Evolutionary conservation across 106 monocot species (phyloP), one percentile per base, ranked within the genome.

Genomic region (Hemerocallis citrina): DNA sequence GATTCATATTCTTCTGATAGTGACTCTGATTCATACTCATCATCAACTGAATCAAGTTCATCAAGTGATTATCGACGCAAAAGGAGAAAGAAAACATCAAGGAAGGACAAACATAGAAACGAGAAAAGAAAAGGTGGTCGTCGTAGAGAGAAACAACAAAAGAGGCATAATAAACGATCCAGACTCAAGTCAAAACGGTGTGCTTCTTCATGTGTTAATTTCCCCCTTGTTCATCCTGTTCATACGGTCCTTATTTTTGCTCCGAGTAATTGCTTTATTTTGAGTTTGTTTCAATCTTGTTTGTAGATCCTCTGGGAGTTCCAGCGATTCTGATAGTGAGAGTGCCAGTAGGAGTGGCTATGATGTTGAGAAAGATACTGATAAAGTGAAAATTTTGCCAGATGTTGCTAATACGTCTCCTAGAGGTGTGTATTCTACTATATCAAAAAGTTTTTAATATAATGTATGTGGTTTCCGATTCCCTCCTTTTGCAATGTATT

Each of bases 41-140:
- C 68, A 51, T 69, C 69, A 67, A 63, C 64, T 37, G 67, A 68
- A 51, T 41, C 75, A 69, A 79, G 74, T 66, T 81, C 72, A 15
- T 81, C 81, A 17, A 81, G 81, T 72, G 81, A 75, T 34, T 43
- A 60, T 29, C 63, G 72, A n/a, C 71, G 51, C 32, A 75, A 57
- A 68, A 75, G 64, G 45, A 75, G 72, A 58, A 81, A 68, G 63
- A 75, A 62, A 64, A 28, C 72, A 58, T 62, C 71, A 27, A 59
- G 39, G 44, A 72, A 75, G 37, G 58, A 71, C 13, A 71, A 44
- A 46, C 23, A 52, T 30, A 66, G 50, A 34, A 58, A 34, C 55
- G 60, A 47, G 17, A 69, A 56, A 61, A 64, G 62, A 27, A 68
- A 57, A 40, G 57, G 35, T 11, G 73, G 52, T 8, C 47, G 38